phyloP scores from a whole-genome alignment of 352 stramenopile species.

The Globisporangium irregulare region DNA sequence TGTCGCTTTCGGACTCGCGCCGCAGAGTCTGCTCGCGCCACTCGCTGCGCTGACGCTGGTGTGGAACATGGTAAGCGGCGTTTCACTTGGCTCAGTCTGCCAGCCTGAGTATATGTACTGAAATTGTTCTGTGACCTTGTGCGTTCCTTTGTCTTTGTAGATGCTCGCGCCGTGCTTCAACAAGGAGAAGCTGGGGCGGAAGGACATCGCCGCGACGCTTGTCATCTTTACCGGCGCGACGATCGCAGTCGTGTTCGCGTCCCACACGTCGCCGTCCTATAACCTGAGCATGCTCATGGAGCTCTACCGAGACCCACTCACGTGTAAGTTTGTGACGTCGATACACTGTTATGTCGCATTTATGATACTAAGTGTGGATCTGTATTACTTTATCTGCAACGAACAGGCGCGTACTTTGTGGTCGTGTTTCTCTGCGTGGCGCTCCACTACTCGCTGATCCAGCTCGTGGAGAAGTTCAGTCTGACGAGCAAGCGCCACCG shows the following conservation, averaged over 20 bases:
- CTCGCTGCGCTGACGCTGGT: constrained; percentile 89
- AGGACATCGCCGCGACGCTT: constrained; percentile 77
- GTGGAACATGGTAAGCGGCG: constrained; percentile 79
- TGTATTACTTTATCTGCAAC: not conserved
- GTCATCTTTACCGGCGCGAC: constrained; percentile 84
- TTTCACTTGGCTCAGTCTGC: not conserved
- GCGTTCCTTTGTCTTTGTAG: constrained; percentile 17
- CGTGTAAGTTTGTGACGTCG: constrained; percentile 21
- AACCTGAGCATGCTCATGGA: constrained; percentile 74
- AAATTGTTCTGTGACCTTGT: not conserved
- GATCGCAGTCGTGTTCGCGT: constrained; percentile 79
- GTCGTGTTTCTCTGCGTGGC: constrained; percentile 55
- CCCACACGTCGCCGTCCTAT: constrained; percentile 82
- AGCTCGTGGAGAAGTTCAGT: constrained; percentile 61
- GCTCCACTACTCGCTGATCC: constrained; percentile 61
- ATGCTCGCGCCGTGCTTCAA: constrained; percentile 86
- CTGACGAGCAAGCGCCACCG: constrained; percentile 70
- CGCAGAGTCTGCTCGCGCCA: constrained; percentile 84
- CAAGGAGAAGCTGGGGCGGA: constrained; percentile 79
- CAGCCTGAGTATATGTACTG: not conserved
- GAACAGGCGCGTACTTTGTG: constrained; percentile 44
- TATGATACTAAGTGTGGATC: not conserved
- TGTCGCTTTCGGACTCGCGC: constrained; percentile 87
- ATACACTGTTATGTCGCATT: not conserved
- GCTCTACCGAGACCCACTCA: constrained; percentile 75